These are phyloP conservation scores for Tolypocladium sp. DNA, from an alignment of 2,329 filamentous ascomycete genomes.

Conservation along the genomic window DNA sequence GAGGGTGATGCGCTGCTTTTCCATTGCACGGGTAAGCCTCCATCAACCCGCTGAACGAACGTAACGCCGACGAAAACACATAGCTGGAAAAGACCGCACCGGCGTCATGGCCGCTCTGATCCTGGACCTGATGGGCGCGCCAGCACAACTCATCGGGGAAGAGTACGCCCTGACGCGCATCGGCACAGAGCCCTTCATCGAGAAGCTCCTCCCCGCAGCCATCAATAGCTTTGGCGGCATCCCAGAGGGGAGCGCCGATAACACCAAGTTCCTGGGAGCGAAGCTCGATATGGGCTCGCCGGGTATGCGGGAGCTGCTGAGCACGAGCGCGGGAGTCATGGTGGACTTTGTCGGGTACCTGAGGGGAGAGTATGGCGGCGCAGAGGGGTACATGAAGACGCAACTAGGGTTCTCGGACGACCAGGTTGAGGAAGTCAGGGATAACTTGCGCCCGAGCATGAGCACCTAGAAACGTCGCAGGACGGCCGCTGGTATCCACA, in stretches of 20 bases:
- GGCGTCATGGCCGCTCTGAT: background rate
- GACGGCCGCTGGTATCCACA: too few relatives aligned
- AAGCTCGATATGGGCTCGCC: background rate
- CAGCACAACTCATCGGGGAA: background rate
- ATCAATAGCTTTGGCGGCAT: background rate
- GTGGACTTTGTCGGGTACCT: background rate
- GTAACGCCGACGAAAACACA: too few relatives aligned
- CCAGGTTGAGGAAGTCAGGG: background rate
- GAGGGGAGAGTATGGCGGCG: background rate
- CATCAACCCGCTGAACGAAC: background rate
- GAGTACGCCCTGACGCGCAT: slow-evolving; percentile 1
- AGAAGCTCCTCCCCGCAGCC: background rate
- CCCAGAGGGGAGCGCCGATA: background rate
- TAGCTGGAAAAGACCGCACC: background rate
- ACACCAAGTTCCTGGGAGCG: too few relatives aligned
- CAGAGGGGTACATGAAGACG: background rate
- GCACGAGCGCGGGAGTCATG: background rate
- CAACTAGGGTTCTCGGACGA: background rate
- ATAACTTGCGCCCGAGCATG: background rate
- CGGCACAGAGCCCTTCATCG: background rate
- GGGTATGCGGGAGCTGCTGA: background rate
- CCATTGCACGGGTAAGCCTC: background rate
- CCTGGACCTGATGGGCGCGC: background rate
- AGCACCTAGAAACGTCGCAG: too few relatives aligned
- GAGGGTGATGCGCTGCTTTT: background rate